phyloP scores from a whole-genome alignment of 768 basidiomycete genomes.

The Lactarius quietus region DNA sequence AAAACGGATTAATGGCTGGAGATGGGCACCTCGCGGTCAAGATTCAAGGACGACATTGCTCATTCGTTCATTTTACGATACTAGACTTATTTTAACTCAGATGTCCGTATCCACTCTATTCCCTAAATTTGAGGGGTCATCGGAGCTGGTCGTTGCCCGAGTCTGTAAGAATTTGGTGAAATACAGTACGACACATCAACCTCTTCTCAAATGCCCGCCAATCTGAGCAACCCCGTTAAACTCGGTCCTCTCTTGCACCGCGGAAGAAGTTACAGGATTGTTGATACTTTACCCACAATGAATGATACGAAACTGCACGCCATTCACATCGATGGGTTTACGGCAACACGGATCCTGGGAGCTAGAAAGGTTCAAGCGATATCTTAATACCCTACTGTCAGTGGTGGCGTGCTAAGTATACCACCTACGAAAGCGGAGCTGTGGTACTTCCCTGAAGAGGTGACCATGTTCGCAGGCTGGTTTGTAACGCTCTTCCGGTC shows the following conservation, averaged over 20 bases:
- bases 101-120: neutral
- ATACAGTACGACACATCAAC: neutral
- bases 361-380: neutral
- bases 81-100: neutral
- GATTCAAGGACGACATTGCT: neutral
- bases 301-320: neutral
- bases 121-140: neutral
- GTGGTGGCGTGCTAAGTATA: neutral
- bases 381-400: neutral
- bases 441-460: neutral
- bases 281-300: neutral
- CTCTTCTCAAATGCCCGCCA: neutral
- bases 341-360: neutral
- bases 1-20: slow-evolving; percentile 20
- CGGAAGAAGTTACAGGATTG: neutral
- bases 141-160: neutral
- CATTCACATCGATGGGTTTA: neutral
- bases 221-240: neutral
- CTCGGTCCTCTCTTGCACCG: neutral
- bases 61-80: neutral
- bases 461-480: neutral
- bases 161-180: neutral
- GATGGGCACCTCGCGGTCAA: neutral
- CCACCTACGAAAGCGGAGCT: neutral
- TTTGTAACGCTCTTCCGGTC: neutral